phyloP scores from a whole-genome alignment of 1,139 yeast species.

The Debaryomyces subglobosus region DNA sequence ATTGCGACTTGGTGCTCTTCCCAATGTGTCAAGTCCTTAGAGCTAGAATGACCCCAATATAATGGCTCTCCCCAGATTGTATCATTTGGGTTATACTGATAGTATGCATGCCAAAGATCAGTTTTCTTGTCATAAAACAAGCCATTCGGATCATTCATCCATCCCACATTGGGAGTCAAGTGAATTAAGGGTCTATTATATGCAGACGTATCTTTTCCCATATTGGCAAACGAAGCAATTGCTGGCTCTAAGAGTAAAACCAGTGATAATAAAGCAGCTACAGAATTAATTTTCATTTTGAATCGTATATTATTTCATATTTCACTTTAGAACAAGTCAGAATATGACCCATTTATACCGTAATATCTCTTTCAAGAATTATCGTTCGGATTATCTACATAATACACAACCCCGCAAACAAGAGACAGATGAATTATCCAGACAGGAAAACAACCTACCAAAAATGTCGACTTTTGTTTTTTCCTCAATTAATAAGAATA shows the following conservation, averaged over 20 bases:
- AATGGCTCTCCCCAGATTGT: constrained; percentile 28
- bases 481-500: too few species aligned
- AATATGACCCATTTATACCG: neutral
- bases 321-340: neutral
- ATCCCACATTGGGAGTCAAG: constrained; percentile 9
- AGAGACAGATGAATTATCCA: neutral
- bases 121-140: constrained; percentile 12
- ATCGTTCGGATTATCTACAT: neutral
- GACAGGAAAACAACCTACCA: neutral
- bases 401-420: neutral
- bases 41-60: constrained; percentile 40
- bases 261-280: neutral
- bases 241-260: neutral
- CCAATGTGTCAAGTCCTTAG: constrained; percentile 35
- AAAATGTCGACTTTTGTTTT: neutral
- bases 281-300: neutral
- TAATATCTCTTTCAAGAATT: neutral
- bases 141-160: constrained; percentile 18
- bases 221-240: neutral
- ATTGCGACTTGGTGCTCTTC: constrained; percentile 29
- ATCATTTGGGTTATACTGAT: constrained; percentile 33
- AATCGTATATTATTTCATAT: neutral
- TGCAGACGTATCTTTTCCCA: neutral
- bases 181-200: constrained; percentile 8
- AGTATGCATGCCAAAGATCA: constrained; percentile 28